phyloP scores from a whole-genome alignment of 495 filamentous ascomycete species.

The Penicillium lividum region DNA sequence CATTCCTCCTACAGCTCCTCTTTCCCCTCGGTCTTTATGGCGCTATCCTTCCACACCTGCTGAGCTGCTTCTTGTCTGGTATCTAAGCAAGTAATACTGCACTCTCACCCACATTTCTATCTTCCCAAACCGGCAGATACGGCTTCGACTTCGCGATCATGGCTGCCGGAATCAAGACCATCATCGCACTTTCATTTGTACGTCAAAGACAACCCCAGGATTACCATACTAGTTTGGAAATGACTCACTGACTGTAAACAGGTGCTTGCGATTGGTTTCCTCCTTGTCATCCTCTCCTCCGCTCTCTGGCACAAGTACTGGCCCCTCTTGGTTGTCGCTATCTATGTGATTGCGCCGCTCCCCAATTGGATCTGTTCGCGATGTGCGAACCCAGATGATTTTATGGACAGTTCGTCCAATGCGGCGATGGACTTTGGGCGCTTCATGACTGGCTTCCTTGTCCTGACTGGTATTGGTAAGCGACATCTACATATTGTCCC shows the following conservation, averaged over 20 bases:
- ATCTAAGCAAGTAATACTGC: background rate
- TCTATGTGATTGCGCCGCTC: conserved; percentile 89
- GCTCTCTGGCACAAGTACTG: conserved; percentile 93
- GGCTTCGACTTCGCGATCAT: conserved; percentile 55
- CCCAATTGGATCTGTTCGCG: conserved; percentile 93
- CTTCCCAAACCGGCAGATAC: conserved; percentile 17
- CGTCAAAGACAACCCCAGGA: conserved; percentile 15
- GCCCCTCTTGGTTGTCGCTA: conserved; percentile 90
- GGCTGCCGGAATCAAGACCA: conserved; percentile 94
- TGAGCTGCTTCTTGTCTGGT: conserved; percentile 10
- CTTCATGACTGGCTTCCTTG: conserved; percentile 93
- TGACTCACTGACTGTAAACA: conserved; percentile 34
- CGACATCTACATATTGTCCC: conserved; percentile 17
- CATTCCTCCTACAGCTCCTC: conserved; percentile 18
- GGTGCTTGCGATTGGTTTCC: conserved; percentile 97
- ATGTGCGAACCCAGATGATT: conserved; percentile 93
- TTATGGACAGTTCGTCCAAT: conserved; percentile 81
- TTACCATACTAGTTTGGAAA: background rate
- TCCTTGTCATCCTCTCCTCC: conserved; percentile 97
- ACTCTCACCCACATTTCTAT: background rate
- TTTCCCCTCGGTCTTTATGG: conserved; percentile 25
- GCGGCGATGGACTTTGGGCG: conserved; percentile 87
- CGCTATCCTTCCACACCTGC: conserved; percentile 13
- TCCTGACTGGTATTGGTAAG: conserved; percentile 97
- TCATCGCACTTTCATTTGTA: conserved; percentile 98